Conservation (phyloP, 306 rosid genomes). For the Quillaja saponaria region DNA sequence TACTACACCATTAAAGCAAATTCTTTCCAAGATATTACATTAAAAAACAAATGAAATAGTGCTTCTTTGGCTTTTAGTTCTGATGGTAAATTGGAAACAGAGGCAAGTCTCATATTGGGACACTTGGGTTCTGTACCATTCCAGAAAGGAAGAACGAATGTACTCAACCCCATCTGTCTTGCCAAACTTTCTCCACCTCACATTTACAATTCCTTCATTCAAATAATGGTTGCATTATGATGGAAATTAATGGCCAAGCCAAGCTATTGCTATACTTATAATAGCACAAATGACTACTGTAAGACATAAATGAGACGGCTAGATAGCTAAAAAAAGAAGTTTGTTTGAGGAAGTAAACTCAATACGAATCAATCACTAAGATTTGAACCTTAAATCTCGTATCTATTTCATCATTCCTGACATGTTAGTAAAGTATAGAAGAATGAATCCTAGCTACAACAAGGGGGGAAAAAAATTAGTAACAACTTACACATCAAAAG, state of each 20-base stretch:
- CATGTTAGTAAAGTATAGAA: too few relatives aligned
- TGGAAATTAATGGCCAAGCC: conserved; percentile 41
- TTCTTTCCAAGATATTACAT: not conserved
- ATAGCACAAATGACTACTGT: too few relatives aligned
- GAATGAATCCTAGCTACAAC: too few relatives aligned
- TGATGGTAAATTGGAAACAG: conserved; percentile 3
- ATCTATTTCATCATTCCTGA: conserved; percentile 58
- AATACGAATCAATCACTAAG: not conserved
- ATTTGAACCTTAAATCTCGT: conserved; percentile 16
- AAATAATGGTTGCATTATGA: not conserved
- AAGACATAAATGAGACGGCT: too few relatives aligned
- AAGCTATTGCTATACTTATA: conserved; percentile 20
- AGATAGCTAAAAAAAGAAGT: not conserved
- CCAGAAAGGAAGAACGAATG: conserved; percentile 4
- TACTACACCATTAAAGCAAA: not conserved
- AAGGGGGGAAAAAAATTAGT: too few relatives aligned
- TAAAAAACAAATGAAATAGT: not conserved
- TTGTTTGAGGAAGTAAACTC: conserved; percentile 1
- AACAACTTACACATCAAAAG: too few relatives aligned
- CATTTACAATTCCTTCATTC: not conserved
- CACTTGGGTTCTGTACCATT: conserved; percentile 20
- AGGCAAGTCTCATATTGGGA: not conserved
- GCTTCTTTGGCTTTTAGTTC: not conserved
- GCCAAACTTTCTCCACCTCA: conserved; percentile 10
- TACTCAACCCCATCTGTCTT: not conserved